Evolutionary conservation across 1,139 yeast genomes (phyloP), one percentile per base, ranked within the genome.

Genomic region (Arxiozyma slooffiae): DNA sequence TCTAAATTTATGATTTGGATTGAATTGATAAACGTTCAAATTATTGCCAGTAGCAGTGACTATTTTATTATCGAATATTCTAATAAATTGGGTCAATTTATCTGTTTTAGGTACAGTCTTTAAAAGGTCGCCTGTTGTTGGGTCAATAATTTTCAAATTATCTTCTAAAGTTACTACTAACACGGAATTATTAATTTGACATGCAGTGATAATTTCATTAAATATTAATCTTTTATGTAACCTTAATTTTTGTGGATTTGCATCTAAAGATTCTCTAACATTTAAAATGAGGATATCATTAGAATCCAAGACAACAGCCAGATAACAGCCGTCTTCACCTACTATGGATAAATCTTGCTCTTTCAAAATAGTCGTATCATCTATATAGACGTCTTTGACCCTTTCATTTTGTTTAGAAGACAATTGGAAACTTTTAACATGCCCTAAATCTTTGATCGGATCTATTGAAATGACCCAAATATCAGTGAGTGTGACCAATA

Each of bases 111-210:
- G 60, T 18, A 63, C 57, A 18, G 61, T 63, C 45, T 65, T 59
- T 7, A 66, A 55, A 38, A 69, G 64, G 16, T 63, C 62, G 42
- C 74, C 74, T 41, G 67, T 69, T 30, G 80, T 71, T 0, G 79
- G 73, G 61, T 87, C 86, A 63, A 79, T 79, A 23, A 85, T 68
- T 48, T 81, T 78, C 5, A 81, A 75, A 54, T 72, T 73, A 20
- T 92, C 92, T 56, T 81, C 76, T 57, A 75, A 76, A 1, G 86
- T 85, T 0, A 85, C 85, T 2, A 81, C 71, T 0, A 81, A 71
- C 7, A 83, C 67, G 3, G 83, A 75, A 55, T 57, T 55, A 48
- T 63, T 59, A 47, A 66, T 52, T 53, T 63, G 59, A 59, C 68
- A 57, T 57, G 71, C 48, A 44, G 53, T 49, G 59, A 64, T 46